phyloP scores from a whole-genome alignment of 306 rosid genomes.

The Dicorynia guianensis region DNA sequence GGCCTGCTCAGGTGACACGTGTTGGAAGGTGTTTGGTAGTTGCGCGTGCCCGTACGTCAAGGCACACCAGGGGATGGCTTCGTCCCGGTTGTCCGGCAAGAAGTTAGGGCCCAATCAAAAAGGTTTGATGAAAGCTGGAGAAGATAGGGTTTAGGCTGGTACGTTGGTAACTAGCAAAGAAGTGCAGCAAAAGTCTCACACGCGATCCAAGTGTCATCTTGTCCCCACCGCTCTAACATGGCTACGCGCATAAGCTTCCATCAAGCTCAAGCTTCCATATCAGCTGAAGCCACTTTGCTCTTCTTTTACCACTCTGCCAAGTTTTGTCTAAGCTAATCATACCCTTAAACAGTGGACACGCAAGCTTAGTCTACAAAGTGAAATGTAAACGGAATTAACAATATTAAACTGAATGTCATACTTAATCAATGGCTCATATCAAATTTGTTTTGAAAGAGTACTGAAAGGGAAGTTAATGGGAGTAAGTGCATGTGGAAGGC shows the following conservation, averaged over 20 bases:
- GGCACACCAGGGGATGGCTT: conserved; percentile 20
- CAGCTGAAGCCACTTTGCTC: not conserved
- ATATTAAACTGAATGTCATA: no score
- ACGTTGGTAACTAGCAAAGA: conserved; percentile 67
- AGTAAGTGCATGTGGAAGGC: no score
- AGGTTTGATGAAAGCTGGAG: conserved; percentile 38
- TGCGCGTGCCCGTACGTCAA: conserved; percentile 56
- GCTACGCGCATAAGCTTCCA: conserved; percentile 3
- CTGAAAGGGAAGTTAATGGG: no score
- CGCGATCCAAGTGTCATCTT: conserved; percentile 68
- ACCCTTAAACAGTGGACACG: no score
- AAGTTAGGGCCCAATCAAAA: conserved; percentile 22
- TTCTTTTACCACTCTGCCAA: no score
- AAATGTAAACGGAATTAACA: no score
- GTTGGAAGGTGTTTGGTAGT: conserved; percentile 50
- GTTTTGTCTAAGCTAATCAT: no score
- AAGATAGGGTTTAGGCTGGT: conserved; percentile 12
- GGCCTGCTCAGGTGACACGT: conserved; percentile 41
- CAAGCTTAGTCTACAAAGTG: no score
- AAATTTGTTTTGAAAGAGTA: no score
- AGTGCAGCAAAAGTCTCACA: conserved; percentile 81
- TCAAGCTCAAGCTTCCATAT: not conserved
- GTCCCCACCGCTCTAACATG: conserved; percentile 57
- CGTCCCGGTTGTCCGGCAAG: conserved; percentile 46
- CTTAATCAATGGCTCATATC: no score